Evolutionary conservation across 768 basidiomycete species (phyloP), one percentile per base, ranked within the genome.

Genomic region (Terana coerulea): DNA sequence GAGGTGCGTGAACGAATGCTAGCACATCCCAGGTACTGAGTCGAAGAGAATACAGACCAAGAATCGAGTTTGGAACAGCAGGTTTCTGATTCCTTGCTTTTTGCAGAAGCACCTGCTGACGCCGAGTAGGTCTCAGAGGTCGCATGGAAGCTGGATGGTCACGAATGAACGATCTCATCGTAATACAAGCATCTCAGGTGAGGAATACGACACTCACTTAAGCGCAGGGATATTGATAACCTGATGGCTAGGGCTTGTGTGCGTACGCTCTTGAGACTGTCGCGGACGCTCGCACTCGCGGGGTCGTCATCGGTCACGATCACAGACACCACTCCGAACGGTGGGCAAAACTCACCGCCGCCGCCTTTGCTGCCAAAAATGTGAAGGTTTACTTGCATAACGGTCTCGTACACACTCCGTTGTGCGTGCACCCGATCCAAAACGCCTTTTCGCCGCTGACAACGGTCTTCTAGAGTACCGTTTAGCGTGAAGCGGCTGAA

Each of bases 1-100:
- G 75, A 76, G 76, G 84, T 80, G 60, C 49, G 54, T 40, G 36
- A 10, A 9, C 21, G 47, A 28, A 19, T 17, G 15, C 39, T 29
- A 19, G 17, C 24, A 12, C 15, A 17, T 15, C 25, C 34, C n/a
- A 19, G 3, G 33, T 30, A 12, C 19, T 28, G 4, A 22, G 25
- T 33, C 14, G n/a, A 15, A 12, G 15, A 2, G 14, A 46, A 35
- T 11, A 12, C 41, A 88, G 87, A 58, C 69, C 69, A 3, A 79
- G 91, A 30, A 93, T 95, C 57, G 79, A 86, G 53, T 95, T 95
- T 65, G 91, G 91, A 4, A 95, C 91, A 21, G 90, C 91, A 50
- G 91, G 91, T 85, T 52, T 24, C 3, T 8, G 43, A 9, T 6
- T 28, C 15, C 30, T 28, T 35, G 15, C 19, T 33, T 45, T n/a